A percentile compares a stretch with the other conserved stretches of the same genome.
Conservation (phyloP, 2,329 filamentous ascomycete genomes). For the Colletotrichum sp. region DNA sequence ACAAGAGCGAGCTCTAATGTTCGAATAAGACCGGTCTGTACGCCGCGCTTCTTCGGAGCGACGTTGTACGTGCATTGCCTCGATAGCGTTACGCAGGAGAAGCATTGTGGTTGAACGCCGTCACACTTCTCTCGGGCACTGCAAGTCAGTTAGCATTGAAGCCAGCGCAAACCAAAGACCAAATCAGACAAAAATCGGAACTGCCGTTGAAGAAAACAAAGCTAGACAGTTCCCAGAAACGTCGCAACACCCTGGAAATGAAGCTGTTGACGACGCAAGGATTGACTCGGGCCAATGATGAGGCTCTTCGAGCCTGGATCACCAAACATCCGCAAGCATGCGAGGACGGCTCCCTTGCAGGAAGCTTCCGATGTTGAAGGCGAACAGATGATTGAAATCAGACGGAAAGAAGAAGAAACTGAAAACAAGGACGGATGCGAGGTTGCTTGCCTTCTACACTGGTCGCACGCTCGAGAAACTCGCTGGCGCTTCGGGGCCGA, state of each 20-base stretch:
- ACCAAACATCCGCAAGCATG: not conserved
- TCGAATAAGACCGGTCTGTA: constrained; percentile 81
- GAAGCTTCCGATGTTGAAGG: not conserved
- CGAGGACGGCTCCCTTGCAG: not conserved
- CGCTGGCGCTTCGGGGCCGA: constrained; percentile 60
- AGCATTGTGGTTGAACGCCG: constrained; percentile 69
- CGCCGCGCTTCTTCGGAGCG: constrained; percentile 76
- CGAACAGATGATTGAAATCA: not conserved
- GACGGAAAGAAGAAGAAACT: not conserved
- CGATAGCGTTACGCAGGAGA: constrained; percentile 67
- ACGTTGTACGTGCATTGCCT: constrained; percentile 74
- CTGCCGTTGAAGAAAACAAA: not conserved
- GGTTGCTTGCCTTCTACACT: constrained; percentile 54
- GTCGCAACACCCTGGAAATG: not conserved
- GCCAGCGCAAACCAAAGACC: not conserved
- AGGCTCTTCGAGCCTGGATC: not conserved
- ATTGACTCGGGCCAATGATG: not conserved
- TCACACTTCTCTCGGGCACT: constrained; percentile 75
- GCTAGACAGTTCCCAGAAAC: not conserved
- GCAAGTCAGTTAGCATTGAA: not conserved
- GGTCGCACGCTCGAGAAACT: constrained; percentile 73
- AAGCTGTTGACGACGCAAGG: not conserved
- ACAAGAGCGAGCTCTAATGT: constrained; percentile 74
- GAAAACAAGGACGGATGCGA: not conserved
- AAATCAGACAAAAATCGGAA: not conserved